phyloP scores from a whole-genome alignment of 306 rosid species.

The Corylus avellana region DNA sequence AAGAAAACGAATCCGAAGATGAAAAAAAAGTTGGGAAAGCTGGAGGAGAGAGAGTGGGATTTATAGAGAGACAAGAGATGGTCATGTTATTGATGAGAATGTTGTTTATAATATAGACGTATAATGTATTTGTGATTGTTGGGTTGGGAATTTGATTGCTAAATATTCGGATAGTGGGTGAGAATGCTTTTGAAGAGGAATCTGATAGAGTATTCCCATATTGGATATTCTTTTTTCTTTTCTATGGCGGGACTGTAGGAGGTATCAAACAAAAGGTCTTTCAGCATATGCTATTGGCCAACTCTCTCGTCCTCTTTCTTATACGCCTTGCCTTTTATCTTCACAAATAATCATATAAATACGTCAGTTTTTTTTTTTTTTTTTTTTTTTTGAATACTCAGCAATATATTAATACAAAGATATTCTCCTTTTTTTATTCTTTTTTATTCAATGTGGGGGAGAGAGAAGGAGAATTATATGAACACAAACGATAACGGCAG shows the following conservation, averaged over 20 bases:
- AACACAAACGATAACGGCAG: no score
- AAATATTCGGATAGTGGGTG: not conserved
- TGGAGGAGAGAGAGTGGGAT: conserved; percentile 63
- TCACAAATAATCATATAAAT: no score
- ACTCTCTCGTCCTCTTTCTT: not conserved
- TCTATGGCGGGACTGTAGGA: conserved; percentile 19
- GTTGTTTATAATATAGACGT: conserved; percentile 19
- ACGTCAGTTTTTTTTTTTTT: no score
- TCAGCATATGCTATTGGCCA: conserved; percentile 46
- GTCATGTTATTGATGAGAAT: conserved; percentile 40
- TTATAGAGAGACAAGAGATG: conserved; percentile 59
- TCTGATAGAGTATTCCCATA: conserved; percentile 13
- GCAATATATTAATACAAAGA: no score
- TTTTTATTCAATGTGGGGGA: no score
- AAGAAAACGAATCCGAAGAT: conserved; percentile 11
- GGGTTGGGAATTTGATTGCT: not conserved
- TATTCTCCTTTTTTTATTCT: no score
- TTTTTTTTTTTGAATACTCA: no score
- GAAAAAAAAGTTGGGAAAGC: conserved; percentile 26
- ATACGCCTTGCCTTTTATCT: not conserved
- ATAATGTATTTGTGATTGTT: conserved; percentile 6
- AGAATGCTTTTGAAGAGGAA: conserved; percentile 25
- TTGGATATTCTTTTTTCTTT: conserved; percentile 49
- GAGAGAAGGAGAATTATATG: no score
- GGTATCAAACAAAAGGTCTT: conserved; percentile 38